Evolutionary conservation across 2,329 filamentous ascomycete genomes (phyloP).

Genomic region (Leptodontidium sp.): DNA sequence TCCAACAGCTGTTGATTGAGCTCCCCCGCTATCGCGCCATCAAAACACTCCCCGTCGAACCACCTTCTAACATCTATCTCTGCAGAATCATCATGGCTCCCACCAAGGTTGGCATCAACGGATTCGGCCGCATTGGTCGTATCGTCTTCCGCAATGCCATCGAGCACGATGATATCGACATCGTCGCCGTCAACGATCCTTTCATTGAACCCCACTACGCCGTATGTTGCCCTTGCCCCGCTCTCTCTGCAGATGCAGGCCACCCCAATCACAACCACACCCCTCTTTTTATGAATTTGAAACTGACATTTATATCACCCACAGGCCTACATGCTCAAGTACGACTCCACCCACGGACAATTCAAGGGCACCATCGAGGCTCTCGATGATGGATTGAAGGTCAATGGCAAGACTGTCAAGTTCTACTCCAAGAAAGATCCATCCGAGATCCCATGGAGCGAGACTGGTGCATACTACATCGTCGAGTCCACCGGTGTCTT

Average conservation of each 20-base stretch:
- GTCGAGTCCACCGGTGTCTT: slow-evolving; percentile 99
- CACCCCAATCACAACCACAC: slow-evolving; percentile 13
- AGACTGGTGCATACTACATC: slow-evolving; percentile 90
- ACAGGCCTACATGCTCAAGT: slow-evolving; percentile 99
- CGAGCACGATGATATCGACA: slow-evolving; percentile 86
- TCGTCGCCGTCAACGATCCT: slow-evolving; percentile 98
- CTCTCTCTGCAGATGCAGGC: slow-evolving; percentile 18
- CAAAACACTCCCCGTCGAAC: slow-evolving; percentile 13
- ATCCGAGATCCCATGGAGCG: slow-evolving; percentile 85
- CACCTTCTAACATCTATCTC: slow-evolving; percentile 30
- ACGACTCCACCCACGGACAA: slow-evolving; percentile 94
- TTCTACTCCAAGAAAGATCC: slow-evolving; percentile 97
- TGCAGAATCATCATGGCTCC: slow-evolving; percentile 55
- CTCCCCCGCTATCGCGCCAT: slow-evolving; percentile 23
- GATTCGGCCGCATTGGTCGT: slow-evolving; percentile 99
- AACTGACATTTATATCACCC: slow-evolving; percentile 30
- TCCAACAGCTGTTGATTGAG: slow-evolving; percentile 16
- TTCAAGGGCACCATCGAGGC: slow-evolving; percentile 93
- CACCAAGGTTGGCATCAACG: slow-evolving; percentile 95
- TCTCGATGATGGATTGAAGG: slow-evolving; percentile 72
- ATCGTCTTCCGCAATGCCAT: slow-evolving; percentile 99
- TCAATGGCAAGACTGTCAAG: slow-evolving; percentile 94
- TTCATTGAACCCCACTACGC: slow-evolving; percentile 99
- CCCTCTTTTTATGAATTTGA: slow-evolving; percentile 16
- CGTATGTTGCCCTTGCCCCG: slow-evolving; percentile 66